Conservation (phyloP, 2,329 filamentous ascomycete species). For the Stachybotrys echinatus region DNA sequence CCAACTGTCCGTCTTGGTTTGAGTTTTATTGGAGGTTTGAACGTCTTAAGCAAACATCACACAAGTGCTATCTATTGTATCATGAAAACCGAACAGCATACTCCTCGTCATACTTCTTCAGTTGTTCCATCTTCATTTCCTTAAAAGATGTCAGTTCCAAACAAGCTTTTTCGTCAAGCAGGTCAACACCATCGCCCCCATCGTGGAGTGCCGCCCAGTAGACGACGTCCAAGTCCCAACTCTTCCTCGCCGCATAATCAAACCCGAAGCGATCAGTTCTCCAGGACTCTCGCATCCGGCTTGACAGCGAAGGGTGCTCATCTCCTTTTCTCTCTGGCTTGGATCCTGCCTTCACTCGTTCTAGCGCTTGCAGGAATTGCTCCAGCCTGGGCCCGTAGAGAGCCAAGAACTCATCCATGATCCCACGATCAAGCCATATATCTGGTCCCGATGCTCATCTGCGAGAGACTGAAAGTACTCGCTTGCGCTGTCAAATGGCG, state of each 20-base stretch:
- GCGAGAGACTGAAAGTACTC: slow-evolving; percentile 24
- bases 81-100: slow-evolving; percentile 18
- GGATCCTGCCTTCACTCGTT: slow-evolving; percentile 17
- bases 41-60: no score
- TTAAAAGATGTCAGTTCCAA: slow-evolving; percentile 18
- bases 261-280: slow-evolving; percentile 28
- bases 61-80: no score
- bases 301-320: slow-evolving; percentile 9
- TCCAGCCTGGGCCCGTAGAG: slow-evolving; percentile 25
- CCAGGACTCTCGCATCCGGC: slow-evolving; percentile 29
- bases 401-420: slow-evolving; percentile 14
- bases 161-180: slow-evolving; percentile 15
- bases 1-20: no score
- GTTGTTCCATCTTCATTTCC: slow-evolving; percentile 21
- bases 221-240: slow-evolving; percentile 27
- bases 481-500: slow-evolving; percentile 21
- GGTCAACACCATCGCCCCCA: slow-evolving; percentile 12
- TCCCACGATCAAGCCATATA: slow-evolving; percentile 13
- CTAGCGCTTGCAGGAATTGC: slow-evolving; percentile 28
- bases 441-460: slow-evolving; percentile 16
- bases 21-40: no score
- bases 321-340: not conserved
- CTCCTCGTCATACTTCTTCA: slow-evolving; percentile 21
- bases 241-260: slow-evolving; percentile 27
- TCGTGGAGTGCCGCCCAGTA: slow-evolving; percentile 24